These are phyloP conservation scores for Sphaceloma murrayae DNA, from an alignment of 2,329 filamentous ascomycete genomes.

Conservation along the genomic window DNA sequence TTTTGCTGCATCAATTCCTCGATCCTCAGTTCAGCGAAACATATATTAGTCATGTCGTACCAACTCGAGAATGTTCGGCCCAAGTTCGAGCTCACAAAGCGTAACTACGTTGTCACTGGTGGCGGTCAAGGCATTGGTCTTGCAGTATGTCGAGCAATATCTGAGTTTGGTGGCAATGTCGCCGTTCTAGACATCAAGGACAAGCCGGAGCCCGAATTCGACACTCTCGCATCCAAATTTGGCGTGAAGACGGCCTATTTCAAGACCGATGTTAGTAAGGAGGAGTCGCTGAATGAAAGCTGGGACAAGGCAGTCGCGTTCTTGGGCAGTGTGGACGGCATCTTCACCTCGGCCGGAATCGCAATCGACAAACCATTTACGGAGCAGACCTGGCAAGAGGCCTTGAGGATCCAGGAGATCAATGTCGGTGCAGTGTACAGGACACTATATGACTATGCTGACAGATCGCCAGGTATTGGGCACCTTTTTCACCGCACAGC, in stretches of 20 bases:
- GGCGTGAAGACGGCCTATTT: constrained; percentile 45
- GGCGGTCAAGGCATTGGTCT: constrained; percentile 24
- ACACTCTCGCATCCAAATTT: constrained; percentile 41
- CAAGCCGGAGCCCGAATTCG: constrained; percentile 31
- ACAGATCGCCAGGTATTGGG: constrained; percentile 23
- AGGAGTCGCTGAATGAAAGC: not conserved
- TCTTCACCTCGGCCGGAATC: constrained; percentile 26
- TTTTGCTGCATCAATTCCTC: too few species aligned
- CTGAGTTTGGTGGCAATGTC: constrained; percentile 34
- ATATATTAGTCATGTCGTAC: constrained; percentile 5
- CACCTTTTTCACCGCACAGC: constrained; percentile 39
- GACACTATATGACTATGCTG: too few species aligned
- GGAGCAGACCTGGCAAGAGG: constrained; percentile 26
- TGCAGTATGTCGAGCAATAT: constrained; percentile 1
- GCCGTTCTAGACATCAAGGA: constrained; percentile 48
- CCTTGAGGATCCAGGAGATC: constrained; percentile 16
- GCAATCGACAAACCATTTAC: constrained; percentile 33
- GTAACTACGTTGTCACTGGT: constrained; percentile 24
- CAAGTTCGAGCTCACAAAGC: constrained; percentile 22
- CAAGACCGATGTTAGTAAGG: constrained; percentile 33
- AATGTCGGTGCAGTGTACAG: constrained; percentile 38
- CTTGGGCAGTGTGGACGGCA: constrained; percentile 23
- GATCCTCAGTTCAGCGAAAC: too few species aligned
- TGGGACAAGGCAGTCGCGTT: constrained; percentile 23
- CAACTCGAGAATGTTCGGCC: constrained; percentile 3